Percentiles rank a stretch among this genome's conserved stretches.
phyloP scores from a whole-genome alignment of 305 asterid species.

The Caryopteris hybrid region DNA sequence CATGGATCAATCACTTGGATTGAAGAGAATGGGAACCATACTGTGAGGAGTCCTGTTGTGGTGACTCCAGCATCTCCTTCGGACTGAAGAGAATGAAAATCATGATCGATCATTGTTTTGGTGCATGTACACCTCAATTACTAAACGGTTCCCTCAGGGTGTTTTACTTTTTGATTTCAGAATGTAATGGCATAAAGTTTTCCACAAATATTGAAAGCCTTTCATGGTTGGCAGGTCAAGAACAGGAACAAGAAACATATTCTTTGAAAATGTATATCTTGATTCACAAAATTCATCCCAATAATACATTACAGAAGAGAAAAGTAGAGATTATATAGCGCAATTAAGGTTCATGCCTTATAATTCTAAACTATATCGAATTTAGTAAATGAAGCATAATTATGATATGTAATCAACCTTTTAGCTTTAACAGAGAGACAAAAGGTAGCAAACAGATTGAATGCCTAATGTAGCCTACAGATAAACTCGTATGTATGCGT shows the following conservation, averaged over 20 bases:
- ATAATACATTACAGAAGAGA: no score
- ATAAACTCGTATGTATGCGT: no score
- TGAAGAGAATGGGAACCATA: conserved; percentile 30
- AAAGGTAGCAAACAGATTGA: no score
- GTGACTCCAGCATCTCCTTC: conserved; percentile 19
- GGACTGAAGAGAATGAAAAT: background rate
- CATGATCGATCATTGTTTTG: background rate
- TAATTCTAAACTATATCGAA: no score
- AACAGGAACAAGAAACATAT: background rate
- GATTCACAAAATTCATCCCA: no score
- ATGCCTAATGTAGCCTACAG: no score
- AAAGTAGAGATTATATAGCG: no score
- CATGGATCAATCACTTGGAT: conserved; percentile 31
- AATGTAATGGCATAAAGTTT: background rate
- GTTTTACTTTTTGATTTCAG: background rate
- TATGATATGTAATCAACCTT: no score
- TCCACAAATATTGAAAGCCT: background rate
- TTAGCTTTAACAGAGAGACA: no score
- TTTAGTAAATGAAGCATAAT: no score
- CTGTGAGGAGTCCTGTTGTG: conserved; percentile 35
- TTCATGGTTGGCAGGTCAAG: background rate
- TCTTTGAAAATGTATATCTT: no score
- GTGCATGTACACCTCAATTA: background rate
- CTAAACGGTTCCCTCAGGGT: background rate
- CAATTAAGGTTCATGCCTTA: no score